These are phyloP conservation scores for Candida xiaguanensis DNA, from an alignment of 805 yeast species.

Conservation along the genomic window DNA sequence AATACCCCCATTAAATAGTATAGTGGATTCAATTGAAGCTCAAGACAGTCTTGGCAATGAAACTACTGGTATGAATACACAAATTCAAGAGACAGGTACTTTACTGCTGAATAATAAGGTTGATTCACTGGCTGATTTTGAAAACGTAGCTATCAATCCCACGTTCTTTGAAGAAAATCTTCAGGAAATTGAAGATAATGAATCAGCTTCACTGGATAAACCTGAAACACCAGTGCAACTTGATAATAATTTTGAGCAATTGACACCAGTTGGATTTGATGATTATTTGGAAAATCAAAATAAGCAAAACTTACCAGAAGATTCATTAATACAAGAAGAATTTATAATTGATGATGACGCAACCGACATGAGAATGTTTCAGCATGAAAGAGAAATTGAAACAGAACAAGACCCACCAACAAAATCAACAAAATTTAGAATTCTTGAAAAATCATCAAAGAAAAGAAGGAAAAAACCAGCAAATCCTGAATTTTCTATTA, in stretches of 20 bases:
- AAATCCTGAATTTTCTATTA: neutral
- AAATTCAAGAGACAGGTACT: neutral
- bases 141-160: neutral
- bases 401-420: neutral
- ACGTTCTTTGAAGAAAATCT: neutral
- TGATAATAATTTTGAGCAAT: neutral
- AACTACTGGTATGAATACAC: too few species aligned
- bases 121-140: neutral
- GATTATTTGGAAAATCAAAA: neutral
- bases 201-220: neutral
- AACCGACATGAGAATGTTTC: conserved; percentile 2
- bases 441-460: neutral
- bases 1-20: neutral
- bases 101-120: neutral
- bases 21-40: neutral
- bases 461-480: neutral
- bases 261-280: neutral
- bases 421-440: neutral
- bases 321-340: conserved; percentile 1
- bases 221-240: conserved; percentile 1
- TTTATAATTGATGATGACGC: conserved; percentile 3
- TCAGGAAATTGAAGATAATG: neutral
- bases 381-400: neutral
- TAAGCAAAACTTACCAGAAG: neutral
- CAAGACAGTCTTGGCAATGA: neutral